These are phyloP conservation scores for Bryoerythrophyllum caledonicum DNA, from an alignment of 225 moss, liverwort and hornwort species.

Conservation along the genomic window DNA sequence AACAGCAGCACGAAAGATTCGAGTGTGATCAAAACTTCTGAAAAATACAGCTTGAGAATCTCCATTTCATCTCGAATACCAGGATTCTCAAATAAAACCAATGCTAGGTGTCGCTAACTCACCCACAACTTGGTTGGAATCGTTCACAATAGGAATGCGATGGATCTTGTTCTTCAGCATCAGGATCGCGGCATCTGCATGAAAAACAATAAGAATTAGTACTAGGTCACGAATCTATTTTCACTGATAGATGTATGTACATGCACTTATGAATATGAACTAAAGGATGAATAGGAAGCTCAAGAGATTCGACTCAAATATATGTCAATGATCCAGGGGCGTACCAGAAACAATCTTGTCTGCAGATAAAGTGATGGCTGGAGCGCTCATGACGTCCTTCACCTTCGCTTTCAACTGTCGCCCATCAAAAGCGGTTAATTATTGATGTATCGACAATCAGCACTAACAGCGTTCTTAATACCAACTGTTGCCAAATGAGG, in stretches of 20 bases:
- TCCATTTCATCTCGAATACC: background rate
- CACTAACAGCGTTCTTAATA: background rate
- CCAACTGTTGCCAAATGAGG: background rate
- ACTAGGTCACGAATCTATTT: no score
- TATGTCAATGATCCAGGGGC: background rate
- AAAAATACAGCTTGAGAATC: background rate
- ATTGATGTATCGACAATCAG: constrained; percentile 11
- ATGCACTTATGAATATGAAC: background rate
- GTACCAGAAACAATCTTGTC: constrained; percentile 64
- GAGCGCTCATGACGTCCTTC: constrained; percentile 56
- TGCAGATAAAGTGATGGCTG: constrained; percentile 61
- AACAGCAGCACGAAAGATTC: constrained; percentile 5
- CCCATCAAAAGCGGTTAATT: constrained; percentile 19
- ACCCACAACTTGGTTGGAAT: constrained; percentile 85
- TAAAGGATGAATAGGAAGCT: background rate
- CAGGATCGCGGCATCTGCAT: constrained; percentile 82
- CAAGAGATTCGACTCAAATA: background rate
- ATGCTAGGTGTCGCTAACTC: constrained; percentile 24
- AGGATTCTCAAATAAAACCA: background rate
- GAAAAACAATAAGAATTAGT: background rate
- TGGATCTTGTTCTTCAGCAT: constrained; percentile 99
- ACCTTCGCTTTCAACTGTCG: constrained; percentile 50
- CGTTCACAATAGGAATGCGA: constrained; percentile 94
- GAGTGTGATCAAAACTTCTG: no score
- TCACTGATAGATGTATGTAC: background rate